phyloP scores from a whole-genome alignment of 1,139 yeast species.

The Pichia sp. region DNA sequence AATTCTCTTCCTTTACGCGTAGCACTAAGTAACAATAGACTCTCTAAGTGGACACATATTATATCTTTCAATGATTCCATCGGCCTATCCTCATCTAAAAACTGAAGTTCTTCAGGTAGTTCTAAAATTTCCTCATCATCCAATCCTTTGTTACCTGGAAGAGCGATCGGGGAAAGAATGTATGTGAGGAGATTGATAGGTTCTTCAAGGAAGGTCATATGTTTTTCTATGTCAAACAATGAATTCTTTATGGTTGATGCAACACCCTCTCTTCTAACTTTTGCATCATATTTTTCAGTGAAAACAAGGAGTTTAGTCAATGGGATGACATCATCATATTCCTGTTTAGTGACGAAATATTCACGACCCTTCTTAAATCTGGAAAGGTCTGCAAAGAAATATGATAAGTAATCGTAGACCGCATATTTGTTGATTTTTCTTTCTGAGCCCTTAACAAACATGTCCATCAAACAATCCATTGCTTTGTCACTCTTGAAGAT shows the following conservation, averaged over 20 bases:
- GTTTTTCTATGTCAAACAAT: slow-evolving; percentile 70
- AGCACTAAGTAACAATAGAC: slow-evolving; percentile 69
- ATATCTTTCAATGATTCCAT: slow-evolving; percentile 69
- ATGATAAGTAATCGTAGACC: slow-evolving; percentile 74
- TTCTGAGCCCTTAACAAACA: slow-evolving; percentile 82
- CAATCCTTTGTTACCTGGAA: slow-evolving; percentile 52
- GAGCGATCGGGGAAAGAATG: slow-evolving; percentile 74
- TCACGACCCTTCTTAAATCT: slow-evolving; percentile 65
- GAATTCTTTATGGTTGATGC: slow-evolving; percentile 91
- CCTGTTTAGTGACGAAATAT: slow-evolving; percentile 66
- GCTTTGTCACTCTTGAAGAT: slow-evolving; percentile 51
- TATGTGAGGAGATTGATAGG: slow-evolving; percentile 73
- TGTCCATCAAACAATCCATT: slow-evolving; percentile 83
- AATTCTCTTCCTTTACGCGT: slow-evolving; percentile 65
- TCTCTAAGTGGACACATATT: slow-evolving; percentile 66
- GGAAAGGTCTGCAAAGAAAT: slow-evolving; percentile 86
- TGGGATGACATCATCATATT: slow-evolving; percentile 73
- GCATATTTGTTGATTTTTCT: slow-evolving; percentile 66
- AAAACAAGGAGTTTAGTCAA: slow-evolving; percentile 73
- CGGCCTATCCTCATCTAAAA: slow-evolving; percentile 65
- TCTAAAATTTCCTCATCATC: slow-evolving; percentile 86
- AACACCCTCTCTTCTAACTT: slow-evolving; percentile 83
- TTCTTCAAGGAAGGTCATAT: slow-evolving; percentile 51
- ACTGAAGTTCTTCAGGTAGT: slow-evolving; percentile 83
- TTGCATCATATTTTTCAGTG: slow-evolving; percentile 72